A percentile compares a stretch with the other conserved stretches of the same genome.
Conservation (phyloP, 1,139 yeast genomes). For the Williopsis jadinii region DNA sequence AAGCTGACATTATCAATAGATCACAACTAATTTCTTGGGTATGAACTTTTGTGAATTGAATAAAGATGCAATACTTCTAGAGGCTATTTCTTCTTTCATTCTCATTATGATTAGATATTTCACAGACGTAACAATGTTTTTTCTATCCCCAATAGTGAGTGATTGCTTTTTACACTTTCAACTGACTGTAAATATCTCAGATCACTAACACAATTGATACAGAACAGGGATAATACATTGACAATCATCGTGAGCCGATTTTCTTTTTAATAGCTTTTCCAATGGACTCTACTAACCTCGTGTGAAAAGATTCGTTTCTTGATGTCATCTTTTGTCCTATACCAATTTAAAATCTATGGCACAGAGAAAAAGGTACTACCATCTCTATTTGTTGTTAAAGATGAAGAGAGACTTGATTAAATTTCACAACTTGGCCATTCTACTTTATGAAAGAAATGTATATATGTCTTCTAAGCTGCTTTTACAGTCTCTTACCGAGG, state of each 20-base stretch:
- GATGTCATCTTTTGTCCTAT: not conserved
- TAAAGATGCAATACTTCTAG: not conserved
- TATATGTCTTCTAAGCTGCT: not conserved
- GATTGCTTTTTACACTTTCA: not conserved
- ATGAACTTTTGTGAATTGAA: slow-evolving; percentile 1
- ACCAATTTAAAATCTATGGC: slow-evolving; percentile 4
- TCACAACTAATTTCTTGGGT: slow-evolving; percentile 7
- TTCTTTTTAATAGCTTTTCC: not conserved
- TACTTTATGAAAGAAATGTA: too few species aligned
- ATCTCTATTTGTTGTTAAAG: not conserved
- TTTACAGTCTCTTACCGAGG: slow-evolving; percentile 56
- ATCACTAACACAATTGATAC: too few species aligned
- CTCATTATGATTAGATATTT: not conserved
- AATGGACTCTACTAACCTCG: too few species aligned
- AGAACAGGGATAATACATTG: slow-evolving; percentile 4
- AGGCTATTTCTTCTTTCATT: not conserved
- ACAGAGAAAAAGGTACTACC: not conserved
- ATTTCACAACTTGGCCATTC: not conserved
- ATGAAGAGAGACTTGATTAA: slow-evolving; percentile 5
- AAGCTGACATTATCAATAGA: slow-evolving; percentile 1
- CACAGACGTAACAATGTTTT: slow-evolving; percentile 3
- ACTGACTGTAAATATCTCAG: too few species aligned
- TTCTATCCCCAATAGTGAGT: slow-evolving; percentile 8
- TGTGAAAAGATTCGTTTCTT: not conserved
- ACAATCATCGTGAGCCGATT: slow-evolving; percentile 1